Evolutionary conservation across 2,329 filamentous ascomycete genomes (phyloP), one percentile per base, ranked within the genome.

Genomic region (Sphaerulina populicola): DNA sequence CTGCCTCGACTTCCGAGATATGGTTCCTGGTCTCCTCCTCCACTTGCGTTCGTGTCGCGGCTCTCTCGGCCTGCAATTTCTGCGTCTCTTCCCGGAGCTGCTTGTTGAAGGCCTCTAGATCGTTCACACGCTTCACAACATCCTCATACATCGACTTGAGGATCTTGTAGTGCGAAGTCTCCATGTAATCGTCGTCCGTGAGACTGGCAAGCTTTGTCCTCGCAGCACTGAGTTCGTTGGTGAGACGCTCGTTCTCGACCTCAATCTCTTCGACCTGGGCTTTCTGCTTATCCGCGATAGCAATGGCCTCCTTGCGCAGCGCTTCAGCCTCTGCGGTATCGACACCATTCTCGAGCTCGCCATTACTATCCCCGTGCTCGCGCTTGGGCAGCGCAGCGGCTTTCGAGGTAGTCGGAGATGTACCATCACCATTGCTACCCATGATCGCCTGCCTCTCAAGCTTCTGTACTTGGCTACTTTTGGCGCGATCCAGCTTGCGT

Each of bases 71-170:
- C 62, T 91, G 87, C 45, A 90, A 73, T 66, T 86, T 94, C 62
- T 91, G 84, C 5, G 86, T 84, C 63, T 95, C 89, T 66, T 94
- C 86, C 33, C 85, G 82, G 29, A 97, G 69, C 59, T 89, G 83
- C 53, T 85, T 83, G 67, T 96, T 96, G 10, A 83, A 86, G 3
- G 88, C 88, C 69, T 97, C 91, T 11, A 97, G 72, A 61, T 91
- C 83, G 67, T 98, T 98, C 63, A 95, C 83, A 35, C 88, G 83
- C 68, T 88, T 91, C 60, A 96, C 88, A 7, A 94, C 80, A 61
- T 97, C 91, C 64, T 97, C 93, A 62, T 94, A 87, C 62, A 96
- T 88, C 21, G 79, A 79, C 70, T 90, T 94, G 64, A 96, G 79
- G 56, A 86, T 82, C 70, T 95, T 97, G 77, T 95, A 98, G 2